phyloP scores from a whole-genome alignment of 1,284 basidiomycete genomes.

The Rhizoctonia solani region DNA sequence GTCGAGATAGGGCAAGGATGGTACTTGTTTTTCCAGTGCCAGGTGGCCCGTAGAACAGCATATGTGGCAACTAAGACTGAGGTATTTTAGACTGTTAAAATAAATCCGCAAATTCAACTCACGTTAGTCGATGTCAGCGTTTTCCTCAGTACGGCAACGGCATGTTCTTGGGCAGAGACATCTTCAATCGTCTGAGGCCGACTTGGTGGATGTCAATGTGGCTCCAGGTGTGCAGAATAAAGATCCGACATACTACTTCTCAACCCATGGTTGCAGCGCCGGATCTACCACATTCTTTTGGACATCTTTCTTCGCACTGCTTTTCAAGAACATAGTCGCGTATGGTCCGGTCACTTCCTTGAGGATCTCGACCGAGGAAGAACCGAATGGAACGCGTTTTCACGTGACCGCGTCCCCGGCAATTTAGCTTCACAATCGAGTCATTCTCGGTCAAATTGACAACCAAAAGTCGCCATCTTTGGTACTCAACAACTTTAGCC shows the following conservation, averaged over 20 bases:
- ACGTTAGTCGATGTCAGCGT: constrained; percentile 93
- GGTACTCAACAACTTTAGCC: too few species aligned
- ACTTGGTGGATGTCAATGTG: constrained; percentile 51
- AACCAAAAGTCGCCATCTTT: too few species aligned
- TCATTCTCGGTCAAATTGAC: too few species aligned
- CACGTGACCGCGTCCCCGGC: constrained; percentile 33
- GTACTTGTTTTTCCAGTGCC: constrained; percentile 99
- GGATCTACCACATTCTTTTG: constrained; percentile 57
- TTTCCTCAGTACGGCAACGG: constrained; percentile 88
- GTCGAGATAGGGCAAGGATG: constrained; percentile 90
- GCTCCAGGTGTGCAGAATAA: not conserved
- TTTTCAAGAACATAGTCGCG: constrained; percentile 61
- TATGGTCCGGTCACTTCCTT: constrained; percentile 20
- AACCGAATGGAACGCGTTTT: not conserved
- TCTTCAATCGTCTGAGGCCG: constrained; percentile 98
- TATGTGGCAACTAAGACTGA: constrained; percentile 85
- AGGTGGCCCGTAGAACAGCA: constrained; percentile 99
- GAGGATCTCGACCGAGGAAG: too few species aligned
- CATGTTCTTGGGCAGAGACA: constrained; percentile 96
- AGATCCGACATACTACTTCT: constrained; percentile 81
- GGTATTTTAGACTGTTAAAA: not conserved
- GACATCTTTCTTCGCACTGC: constrained; percentile 46
- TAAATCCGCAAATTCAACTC: constrained; percentile 39
- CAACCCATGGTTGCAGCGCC: constrained; percentile 90
- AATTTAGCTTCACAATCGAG: too few species aligned